phyloP scores from a whole-genome alignment of 176 grass and related monocot genomes.

The Cocos nucifera region DNA sequence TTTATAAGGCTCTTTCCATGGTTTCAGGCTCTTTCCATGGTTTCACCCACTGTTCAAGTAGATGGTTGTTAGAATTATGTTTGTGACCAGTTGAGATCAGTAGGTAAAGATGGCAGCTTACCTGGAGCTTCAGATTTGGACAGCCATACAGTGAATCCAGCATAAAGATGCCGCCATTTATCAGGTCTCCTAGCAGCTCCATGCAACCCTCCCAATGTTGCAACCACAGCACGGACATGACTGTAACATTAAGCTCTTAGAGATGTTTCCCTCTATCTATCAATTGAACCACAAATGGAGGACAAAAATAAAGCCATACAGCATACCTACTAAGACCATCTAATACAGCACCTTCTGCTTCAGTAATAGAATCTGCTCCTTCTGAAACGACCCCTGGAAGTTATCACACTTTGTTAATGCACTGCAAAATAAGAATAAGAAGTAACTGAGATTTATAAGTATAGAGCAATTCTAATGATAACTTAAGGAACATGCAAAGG shows the following conservation, averaged over 20 bases:
- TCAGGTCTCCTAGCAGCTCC: constrained; percentile 82
- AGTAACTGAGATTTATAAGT: background rate
- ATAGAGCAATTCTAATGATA: background rate
- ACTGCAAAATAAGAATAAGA: constrained; percentile 3
- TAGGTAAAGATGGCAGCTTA: constrained; percentile 21
- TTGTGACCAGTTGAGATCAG: too few relatives aligned
- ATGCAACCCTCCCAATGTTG: constrained; percentile 68
- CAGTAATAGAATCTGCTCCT: constrained; percentile 66
- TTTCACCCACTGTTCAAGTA: too few relatives aligned
- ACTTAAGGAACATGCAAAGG: too few relatives aligned
- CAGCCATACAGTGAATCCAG: constrained; percentile 79
- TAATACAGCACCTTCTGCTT: constrained; percentile 65
- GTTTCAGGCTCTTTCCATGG: too few relatives aligned
- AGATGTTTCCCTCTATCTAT: background rate
- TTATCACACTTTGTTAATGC: constrained; percentile 25
- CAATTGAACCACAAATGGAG: background rate
- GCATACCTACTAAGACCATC: constrained; percentile 89
- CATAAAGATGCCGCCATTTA: constrained; percentile 71
- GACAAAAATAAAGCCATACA: background rate
- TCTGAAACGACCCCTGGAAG: constrained; percentile 69
- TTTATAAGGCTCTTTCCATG: too few relatives aligned
- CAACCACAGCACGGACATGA: constrained; percentile 72
- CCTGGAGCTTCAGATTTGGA: constrained; percentile 58
- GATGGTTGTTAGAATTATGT: too few relatives aligned
- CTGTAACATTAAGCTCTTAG: constrained; percentile 22